Evolutionary conservation across 2,329 filamentous ascomycete species (phyloP).

Genomic region (Aspergillus pseudotamarii): DNA sequence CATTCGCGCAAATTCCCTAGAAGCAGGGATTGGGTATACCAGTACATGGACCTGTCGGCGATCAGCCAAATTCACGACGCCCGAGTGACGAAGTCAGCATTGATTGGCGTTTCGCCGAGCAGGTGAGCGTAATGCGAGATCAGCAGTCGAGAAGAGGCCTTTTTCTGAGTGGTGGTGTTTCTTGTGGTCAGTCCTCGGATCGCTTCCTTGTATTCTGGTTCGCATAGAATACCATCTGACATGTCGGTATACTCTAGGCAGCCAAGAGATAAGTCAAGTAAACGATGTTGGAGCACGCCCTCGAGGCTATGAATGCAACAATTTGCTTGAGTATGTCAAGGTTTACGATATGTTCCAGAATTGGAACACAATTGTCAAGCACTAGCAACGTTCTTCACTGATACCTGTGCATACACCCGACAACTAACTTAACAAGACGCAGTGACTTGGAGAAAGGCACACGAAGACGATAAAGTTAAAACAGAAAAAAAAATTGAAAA

Average conservation of each 20-base stretch:
- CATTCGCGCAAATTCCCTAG: background rate
- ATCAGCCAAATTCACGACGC: constrained; percentile 3
- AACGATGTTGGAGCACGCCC: background rate
- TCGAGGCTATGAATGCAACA: background rate
- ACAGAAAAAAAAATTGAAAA: background rate
- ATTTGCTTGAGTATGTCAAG: background rate
- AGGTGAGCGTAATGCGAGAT: constrained; percentile 11
- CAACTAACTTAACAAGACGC: background rate
- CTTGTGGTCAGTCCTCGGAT: background rate
- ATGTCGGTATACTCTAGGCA: constrained; percentile 7
- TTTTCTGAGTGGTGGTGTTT: constrained; percentile 11
- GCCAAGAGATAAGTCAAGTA: background rate
- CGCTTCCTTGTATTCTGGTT: background rate
- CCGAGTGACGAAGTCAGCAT: background rate
- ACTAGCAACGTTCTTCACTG: background rate
- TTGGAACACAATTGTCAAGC: background rate
- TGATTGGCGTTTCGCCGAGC: constrained; percentile 8
- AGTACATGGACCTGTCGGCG: constrained; percentile 2
- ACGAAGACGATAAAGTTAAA: background rate
- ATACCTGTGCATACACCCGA: background rate
- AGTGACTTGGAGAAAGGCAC: background rate
- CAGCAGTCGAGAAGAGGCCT: background rate
- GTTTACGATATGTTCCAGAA: background rate
- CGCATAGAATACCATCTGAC: constrained; percentile 9
- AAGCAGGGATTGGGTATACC: background rate